Base-by-base conservation (phyloP, 2,329 filamentous ascomycete genomes). In the Microdochium trichocladiopsis region DNA sequence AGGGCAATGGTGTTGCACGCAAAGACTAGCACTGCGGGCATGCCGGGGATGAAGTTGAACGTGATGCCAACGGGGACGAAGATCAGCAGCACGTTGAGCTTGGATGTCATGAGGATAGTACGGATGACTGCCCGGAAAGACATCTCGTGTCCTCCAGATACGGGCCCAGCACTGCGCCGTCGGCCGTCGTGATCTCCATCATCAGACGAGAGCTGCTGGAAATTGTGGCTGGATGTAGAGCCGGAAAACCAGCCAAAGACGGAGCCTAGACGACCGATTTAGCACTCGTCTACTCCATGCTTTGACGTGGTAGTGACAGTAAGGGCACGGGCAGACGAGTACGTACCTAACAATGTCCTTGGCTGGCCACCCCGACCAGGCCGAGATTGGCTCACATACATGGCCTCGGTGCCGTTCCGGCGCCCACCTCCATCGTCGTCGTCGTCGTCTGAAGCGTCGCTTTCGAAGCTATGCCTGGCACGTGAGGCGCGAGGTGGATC, bases 31-130 rank as follows among this genome's bases (percentile, higher is more conserved):
- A 76, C 82, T n/a, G 82, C 79, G 50, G 74, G 73, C 51, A 81
- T 61, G 54, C 71, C 70, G 16, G 66, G 58, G 25, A 79, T 63
- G 55, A 75, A 70, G 52, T 85, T 73, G 51, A 82, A 76, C 53
- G 76, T 76, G 60, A 92, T 90, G 60, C 87, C 87, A 47, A 87
- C 74, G 8, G 88, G 88, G 36, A 90, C 87, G 62, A 90, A 90
- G 51, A 90, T 69, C 56, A 91, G 74, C 55, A 91, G 72, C 52
- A 88, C 64, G 63, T 92, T 90, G 70, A 91, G 71, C 80, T 37
- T 82, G 77, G 57, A 90, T 74, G 58, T 75, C 68, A 83, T 79
- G 63, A 72, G 70, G 55, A 72, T 67, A 12, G 47, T 45, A 18
- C 41, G 41, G 12, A 45, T 23, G 21, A 45, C 21, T 22, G 3